These are phyloP conservation scores for Beverwykella pulmonaria DNA, from an alignment of 495 filamentous ascomycete species.

Conservation along the genomic window DNA sequence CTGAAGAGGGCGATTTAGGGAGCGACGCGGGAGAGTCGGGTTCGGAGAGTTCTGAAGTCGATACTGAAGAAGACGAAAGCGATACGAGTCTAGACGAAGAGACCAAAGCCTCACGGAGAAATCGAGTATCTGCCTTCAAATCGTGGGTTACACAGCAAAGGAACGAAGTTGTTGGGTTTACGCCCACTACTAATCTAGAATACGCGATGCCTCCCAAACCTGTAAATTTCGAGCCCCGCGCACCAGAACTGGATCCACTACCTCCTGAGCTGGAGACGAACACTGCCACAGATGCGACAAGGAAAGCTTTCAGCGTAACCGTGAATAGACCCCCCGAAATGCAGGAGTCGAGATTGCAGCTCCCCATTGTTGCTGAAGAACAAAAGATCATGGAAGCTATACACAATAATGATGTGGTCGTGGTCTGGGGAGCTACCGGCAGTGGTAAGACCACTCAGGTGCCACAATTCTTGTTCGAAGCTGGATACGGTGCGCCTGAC, in stretches of 20 bases:
- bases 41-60: conserved; percentile 27
- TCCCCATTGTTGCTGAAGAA: conserved; percentile 92
- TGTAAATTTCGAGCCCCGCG: conserved; percentile 61
- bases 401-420: conserved; percentile 79
- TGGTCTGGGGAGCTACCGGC: conserved; percentile 95
- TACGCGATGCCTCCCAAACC: conserved; percentile 37
- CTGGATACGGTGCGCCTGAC: conserved; percentile 79
- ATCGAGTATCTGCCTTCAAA: conserved; percentile 78
- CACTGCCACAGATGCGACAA: conserved; percentile 55
- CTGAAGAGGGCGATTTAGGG: conserved; percentile 14
- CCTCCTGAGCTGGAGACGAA: conserved; percentile 71
- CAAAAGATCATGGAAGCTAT: conserved; percentile 99
- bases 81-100: conserved; percentile 41
- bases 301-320: conserved; percentile 75
- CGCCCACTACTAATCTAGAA: conserved; percentile 48
- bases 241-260: conserved; percentile 72
- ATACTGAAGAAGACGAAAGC: conserved; percentile 45
- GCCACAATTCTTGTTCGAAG: conserved; percentile 92
- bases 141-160: conserved; percentile 85
- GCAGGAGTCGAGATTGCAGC: conserved; percentile 71
- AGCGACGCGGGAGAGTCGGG: conserved; percentile 6
- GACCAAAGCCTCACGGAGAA: conserved; percentile 37
- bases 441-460: conserved; percentile 98
- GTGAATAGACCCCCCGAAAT: conserved; percentile 74
- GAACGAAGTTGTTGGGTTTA: conserved; percentile 71